phyloP scores from a whole-genome alignment of 2,329 filamentous ascomycete species.

The Aureobasidium sp. region DNA sequence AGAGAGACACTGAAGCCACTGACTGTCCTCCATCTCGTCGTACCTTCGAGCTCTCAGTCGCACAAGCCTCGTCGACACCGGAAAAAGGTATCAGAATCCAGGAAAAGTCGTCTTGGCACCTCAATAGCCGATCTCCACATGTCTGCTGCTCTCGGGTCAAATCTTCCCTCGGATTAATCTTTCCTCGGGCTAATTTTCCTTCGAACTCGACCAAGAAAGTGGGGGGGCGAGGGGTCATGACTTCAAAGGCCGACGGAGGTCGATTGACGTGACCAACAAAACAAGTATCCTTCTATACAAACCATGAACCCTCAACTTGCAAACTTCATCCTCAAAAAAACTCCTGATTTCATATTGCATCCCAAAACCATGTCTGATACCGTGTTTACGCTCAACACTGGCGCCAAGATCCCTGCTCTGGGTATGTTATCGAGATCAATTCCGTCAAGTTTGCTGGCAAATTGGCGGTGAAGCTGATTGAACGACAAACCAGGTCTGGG shows the following conservation, averaged over 20 bases:
- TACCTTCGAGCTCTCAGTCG: no score
- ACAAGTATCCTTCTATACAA: not conserved
- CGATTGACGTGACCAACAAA: not conserved
- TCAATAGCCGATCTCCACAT: no score
- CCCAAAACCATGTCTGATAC: conserved; percentile 27
- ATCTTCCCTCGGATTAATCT: no score
- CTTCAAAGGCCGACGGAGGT: conserved; percentile 15
- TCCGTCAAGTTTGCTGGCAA: not conserved
- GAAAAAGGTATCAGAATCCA: no score
- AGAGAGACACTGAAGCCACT: no score
- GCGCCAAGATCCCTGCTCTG: conserved; percentile 33
- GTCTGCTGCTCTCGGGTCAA: no score
- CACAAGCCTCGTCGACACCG: no score
- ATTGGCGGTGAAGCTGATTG: not conserved
- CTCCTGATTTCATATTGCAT: conserved; percentile 25
- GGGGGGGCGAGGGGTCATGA: no score
- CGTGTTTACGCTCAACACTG: conserved; percentile 32
- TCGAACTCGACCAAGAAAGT: no score
- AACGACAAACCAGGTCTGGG: conserved; percentile 23
- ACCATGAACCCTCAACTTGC: conserved; percentile 28
- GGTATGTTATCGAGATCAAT: conserved; percentile 22
- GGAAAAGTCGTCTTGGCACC: no score
- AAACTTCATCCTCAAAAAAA: conserved; percentile 26
- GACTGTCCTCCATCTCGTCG: no score
- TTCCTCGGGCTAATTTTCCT: no score